A percentile compares a stretch with the other conserved stretches of the same genome.
Conservation (phyloP, 2,329 filamentous ascomycete species). For the Calonectria multiphialidica region DNA sequence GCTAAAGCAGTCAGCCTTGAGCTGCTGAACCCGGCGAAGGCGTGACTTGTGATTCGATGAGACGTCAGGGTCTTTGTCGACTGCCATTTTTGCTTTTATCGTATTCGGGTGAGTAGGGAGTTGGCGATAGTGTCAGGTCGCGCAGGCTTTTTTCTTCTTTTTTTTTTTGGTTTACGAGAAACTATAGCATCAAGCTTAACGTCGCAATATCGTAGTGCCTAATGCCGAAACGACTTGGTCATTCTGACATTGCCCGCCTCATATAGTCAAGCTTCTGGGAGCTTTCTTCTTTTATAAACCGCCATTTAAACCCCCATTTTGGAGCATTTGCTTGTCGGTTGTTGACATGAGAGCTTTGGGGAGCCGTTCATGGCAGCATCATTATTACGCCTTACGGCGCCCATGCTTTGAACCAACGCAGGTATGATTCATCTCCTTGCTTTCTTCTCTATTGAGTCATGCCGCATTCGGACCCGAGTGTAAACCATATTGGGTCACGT, state of each 20-base stretch:
- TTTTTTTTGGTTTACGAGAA: no score
- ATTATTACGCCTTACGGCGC: neutral
- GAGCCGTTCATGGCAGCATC: neutral
- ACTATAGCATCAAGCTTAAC: no score
- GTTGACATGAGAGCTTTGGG: neutral
- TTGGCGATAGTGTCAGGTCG: neutral
- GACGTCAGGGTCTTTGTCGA: neutral
- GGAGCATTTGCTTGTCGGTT: neutral
- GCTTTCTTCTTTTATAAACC: neutral
- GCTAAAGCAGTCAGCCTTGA: conserved; percentile 13
- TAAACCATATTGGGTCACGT: neutral
- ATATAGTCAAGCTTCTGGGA: neutral
- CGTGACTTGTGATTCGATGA: neutral
- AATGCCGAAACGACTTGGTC: neutral
- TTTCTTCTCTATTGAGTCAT: neutral
- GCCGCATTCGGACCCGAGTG: neutral
- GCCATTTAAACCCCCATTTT: neutral
- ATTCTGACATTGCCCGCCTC: neutral
- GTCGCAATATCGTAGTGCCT: no score
- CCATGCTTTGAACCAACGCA: neutral
- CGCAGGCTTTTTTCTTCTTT: neutral
- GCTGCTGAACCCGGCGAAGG: neutral
- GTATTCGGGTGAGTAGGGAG: neutral
- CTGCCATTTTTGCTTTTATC: neutral
- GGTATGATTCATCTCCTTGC: neutral